These are phyloP conservation scores for Cladosporium colombiae DNA, from an alignment of 2,329 filamentous ascomycete genomes.

Conservation along the genomic window DNA sequence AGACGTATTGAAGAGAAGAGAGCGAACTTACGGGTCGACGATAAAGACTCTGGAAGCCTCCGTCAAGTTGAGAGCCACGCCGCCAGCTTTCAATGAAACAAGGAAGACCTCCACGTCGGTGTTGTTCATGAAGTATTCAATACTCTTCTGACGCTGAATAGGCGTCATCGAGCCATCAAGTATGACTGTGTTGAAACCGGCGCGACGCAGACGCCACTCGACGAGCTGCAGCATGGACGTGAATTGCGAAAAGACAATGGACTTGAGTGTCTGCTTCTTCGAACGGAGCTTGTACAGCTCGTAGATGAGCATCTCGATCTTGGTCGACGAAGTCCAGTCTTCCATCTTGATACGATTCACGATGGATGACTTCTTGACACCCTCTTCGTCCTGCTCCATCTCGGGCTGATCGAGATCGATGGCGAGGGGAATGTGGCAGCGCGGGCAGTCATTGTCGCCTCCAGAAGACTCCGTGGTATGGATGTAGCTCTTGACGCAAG, in stretches of 20 bases:
- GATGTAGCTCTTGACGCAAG: slow-evolving; percentile 78
- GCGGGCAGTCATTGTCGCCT: slow-evolving; percentile 72
- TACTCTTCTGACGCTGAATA: slow-evolving; percentile 86
- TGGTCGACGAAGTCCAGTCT: slow-evolving; percentile 96
- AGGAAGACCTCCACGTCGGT: slow-evolving; percentile 93
- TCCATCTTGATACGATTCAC: slow-evolving; percentile 99
- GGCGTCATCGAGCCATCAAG: slow-evolving; percentile 97
- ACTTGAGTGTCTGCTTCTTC: slow-evolving; percentile 91
- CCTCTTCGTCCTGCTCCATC: slow-evolving; percentile 84
- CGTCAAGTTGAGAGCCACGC: slow-evolving; percentile 91
- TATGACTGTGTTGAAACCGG: slow-evolving; percentile 98
- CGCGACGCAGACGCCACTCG: slow-evolving; percentile 92
- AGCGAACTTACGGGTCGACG: slow-evolving; percentile 77
- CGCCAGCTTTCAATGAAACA: slow-evolving; percentile 92
- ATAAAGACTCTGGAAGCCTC: slow-evolving; percentile 96
- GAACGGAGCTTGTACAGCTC: slow-evolving; percentile 89
- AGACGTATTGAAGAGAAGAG: slow-evolving; percentile 17
- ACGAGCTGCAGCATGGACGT: slow-evolving; percentile 96
- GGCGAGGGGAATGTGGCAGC: slow-evolving; percentile 83
- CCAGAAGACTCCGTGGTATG: slow-evolving; percentile 68
- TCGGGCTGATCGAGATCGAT: slow-evolving; percentile 96
- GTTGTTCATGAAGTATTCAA: slow-evolving; percentile 96
- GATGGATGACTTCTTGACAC: slow-evolving; percentile 92
- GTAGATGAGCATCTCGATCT: slow-evolving; percentile 95
- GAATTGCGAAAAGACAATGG: slow-evolving; percentile 96